Conservation (phyloP, 768 basidiomycete genomes). For the Boletus patriciae region DNA sequence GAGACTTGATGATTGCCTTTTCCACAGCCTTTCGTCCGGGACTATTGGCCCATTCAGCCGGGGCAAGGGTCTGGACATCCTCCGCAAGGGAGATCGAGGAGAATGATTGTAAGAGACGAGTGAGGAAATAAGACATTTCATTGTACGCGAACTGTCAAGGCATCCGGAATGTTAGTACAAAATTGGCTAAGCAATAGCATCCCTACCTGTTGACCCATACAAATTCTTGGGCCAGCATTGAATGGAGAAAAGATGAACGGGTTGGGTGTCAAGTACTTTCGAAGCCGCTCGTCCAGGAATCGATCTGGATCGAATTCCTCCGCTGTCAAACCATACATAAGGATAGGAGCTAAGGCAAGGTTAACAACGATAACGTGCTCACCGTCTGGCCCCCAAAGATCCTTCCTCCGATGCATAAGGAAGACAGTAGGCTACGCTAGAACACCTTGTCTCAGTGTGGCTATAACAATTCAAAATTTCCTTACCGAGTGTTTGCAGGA, state of each 20-base stretch:
- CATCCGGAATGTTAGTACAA: background rate
- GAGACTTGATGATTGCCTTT: conserved; percentile 43
- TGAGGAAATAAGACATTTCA: conserved; percentile 62
- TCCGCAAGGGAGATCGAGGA: conserved; percentile 44
- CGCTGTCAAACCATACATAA: conserved; percentile 41
- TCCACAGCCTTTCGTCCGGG: conserved; percentile 44
- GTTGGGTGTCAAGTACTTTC: conserved; percentile 55
- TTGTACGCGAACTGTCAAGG: conserved; percentile 59
- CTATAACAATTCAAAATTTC: background rate
- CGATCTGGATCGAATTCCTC: conserved; percentile 63
- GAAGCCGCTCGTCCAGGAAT: conserved; percentile 60
- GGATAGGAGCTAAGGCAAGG: background rate
- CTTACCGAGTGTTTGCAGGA: conserved; percentile 32
- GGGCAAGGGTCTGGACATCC: conserved; percentile 48
- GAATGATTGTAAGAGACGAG: conserved; percentile 58
- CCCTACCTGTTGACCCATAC: conserved; percentile 38
- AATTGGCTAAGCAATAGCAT: background rate
- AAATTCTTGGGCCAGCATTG: conserved; percentile 41
- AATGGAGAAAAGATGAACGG: conserved; percentile 51
- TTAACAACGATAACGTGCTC: background rate
- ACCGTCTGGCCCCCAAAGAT: conserved; percentile 73
- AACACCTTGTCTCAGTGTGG: background rate
- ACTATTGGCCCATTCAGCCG: conserved; percentile 42
- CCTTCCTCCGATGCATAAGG: conserved; percentile 60
- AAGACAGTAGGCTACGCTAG: conserved; percentile 46